Evolutionary conservation across 768 basidiomycete species (phyloP).

Genomic region (Lactarius sp.): DNA sequence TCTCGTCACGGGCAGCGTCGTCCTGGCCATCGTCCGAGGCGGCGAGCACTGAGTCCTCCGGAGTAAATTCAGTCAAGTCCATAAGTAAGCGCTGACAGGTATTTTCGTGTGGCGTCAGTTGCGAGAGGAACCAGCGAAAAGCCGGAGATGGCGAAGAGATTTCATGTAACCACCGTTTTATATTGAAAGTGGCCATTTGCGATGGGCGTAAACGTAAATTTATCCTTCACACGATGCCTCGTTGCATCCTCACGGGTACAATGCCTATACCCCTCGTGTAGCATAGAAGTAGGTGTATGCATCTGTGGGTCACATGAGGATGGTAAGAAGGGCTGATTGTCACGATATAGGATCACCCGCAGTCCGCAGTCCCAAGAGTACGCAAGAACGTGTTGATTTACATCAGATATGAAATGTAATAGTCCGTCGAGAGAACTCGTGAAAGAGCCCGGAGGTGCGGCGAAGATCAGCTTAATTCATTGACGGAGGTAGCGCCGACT

Average conservation of each 20-base stretch:
- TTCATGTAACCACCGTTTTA: not conserved
- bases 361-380: constrained; percentile 10
- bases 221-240: not conserved
- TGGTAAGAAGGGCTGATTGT: not conserved
- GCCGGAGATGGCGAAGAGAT: not conserved
- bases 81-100: not conserved
- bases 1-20: not conserved
- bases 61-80: not conserved
- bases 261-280: not conserved
- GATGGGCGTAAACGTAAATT: not conserved
- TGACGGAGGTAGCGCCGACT: too few relatives aligned
- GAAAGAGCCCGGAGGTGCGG: not conserved
- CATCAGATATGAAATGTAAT: not conserved
- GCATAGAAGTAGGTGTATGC: not conserved
- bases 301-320: not conserved
- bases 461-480: not conserved
- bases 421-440: not conserved
- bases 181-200: not conserved
- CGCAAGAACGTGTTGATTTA: not conserved
- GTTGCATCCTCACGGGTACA: not conserved
- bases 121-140: not conserved
- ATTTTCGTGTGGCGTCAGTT: not conserved
- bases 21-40: not conserved
- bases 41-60: not conserved
- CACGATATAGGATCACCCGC: not conserved